Evolutionary conservation across 2,329 filamentous ascomycete genomes (phyloP), one percentile per base, ranked within the genome.

Genomic region (Aureobasidium sp.): DNA sequence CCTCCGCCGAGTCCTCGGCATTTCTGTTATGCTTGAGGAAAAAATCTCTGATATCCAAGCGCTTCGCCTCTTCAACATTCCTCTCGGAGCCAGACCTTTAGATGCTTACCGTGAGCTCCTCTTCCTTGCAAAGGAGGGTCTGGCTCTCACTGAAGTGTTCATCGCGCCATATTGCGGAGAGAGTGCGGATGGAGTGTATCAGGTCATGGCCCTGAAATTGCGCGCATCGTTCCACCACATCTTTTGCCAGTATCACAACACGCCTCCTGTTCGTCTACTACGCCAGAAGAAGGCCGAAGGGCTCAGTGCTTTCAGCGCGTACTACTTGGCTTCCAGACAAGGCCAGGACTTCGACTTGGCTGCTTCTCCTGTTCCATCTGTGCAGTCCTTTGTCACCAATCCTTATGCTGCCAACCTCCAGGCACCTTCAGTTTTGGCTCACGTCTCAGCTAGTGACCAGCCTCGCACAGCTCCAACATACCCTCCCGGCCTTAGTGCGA

Each of bases 191-290:
- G 70, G 75, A 17, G 92, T 96, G 73, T 85, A 96, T 62, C 92
- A 91, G 70, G 92, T 97, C 48, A 82, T 99, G 66, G 87, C 90
- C 23, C 90, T 91, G 73, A 99, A 97, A 75, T 82, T 99, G 15
- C 87, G 91, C 64, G 94, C 94, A 17, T 96, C 91, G 23, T 96
- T 97, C 72, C 94, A 95, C 69, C 93, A 99, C 77, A 91, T 99
- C 67, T 96, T 96, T 73, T 94, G 96, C 60, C 83, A 97, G 13
- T 97, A 97, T 72, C 91, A 97, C 78, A 97, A 97, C 75, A 86
- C 90, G 59, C 93, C 93, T 0, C 82, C 88, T 0, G 84, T 96
- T 62, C 87, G 86, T 48, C 78, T 81, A 39, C 64, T 72, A 37
- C 81, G 84, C 42, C 64, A 67, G 15, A 62, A 20, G 15, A 13